Evolutionary conservation across 1,284 basidiomycete species (phyloP), one percentile per base, ranked within the genome.

Genomic region (Phlebopus sp.): DNA sequence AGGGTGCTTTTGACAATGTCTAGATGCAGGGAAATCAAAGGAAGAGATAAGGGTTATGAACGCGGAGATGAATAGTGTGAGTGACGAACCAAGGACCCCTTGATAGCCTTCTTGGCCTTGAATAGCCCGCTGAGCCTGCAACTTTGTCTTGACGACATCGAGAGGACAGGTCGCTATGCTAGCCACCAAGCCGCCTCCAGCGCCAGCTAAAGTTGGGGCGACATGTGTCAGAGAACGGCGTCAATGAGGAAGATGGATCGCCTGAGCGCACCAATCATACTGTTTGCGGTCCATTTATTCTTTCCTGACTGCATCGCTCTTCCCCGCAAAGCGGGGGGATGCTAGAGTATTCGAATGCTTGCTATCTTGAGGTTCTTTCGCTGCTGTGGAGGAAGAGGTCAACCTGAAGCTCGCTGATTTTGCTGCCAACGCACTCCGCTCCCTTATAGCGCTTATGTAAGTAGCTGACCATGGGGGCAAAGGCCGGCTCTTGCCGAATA

Each of bases 151-250:
- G 69, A 99, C 79, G 38, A 99, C 96, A 68, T 99, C 96, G 49
- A 99, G 78, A 6, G 96, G 96, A 68, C 97, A 99, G 8, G 96
- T 99, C 50, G 94, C 90, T 55, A 99, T 79, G 67, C 90, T 92
- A 46, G 92, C 89, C 56, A 95, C 89, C 51, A 99, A 78, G 51
- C 96, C 96, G 47, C 88, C 85, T 44, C 87, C 87, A 53, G 89
- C 88, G 54, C 88, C 88, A 70, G 88, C 88, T 89, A 59, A n/a
- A 21, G 21, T n/a, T n/a, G 4, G 6, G 11, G 5, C 7, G 1
- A 29, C 44, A 8, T 19, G 37, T 37, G 50, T 36, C 14, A 21
- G 23, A 15, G 17, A 19, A 19, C 8, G 27, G 14, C 14, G 25
- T 4, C 8, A 1, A 19, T 6, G 34, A 7, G 2, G 42, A 25